Evolutionary conservation across 352 stramenopile genomes (phyloP).

Genomic region (Phytophthora vignae): DNA sequence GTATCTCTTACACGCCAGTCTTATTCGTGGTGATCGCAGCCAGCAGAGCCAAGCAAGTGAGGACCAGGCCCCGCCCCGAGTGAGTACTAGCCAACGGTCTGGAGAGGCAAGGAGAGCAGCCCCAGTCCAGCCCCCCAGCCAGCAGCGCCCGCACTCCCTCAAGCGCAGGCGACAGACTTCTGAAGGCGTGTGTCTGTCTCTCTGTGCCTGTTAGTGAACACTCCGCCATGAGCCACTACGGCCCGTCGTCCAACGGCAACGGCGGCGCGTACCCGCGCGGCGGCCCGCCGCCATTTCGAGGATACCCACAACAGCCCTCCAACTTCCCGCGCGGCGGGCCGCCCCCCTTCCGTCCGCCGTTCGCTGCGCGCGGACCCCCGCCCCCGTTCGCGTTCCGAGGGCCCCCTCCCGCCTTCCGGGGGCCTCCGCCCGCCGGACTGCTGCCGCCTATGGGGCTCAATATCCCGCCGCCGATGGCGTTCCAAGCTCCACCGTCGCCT

Average conservation of each 20-base stretch:
- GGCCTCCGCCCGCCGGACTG: constrained; percentile 34
- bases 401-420: constrained; percentile 28
- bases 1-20: background rate
- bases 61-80: background rate
- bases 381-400: constrained; percentile 37
- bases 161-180: constrained; percentile 14
- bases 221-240: constrained; percentile 48
- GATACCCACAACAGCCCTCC: constrained; percentile 18
- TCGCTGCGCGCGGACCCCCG: constrained; percentile 29
- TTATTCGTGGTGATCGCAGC: background rate
- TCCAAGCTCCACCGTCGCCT: constrained; percentile 33
- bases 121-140: no score
- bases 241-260: constrained; percentile 34
- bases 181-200: constrained; percentile 27
- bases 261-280: constrained; percentile 34
- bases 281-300: constrained; percentile 25
- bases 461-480: constrained; percentile 29
- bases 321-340: constrained; percentile 29
- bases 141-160: no score
- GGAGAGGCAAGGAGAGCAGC: background rate
- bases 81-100: background rate
- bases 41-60: background rate
- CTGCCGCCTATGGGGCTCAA: constrained; percentile 29
- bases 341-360: constrained; percentile 39
- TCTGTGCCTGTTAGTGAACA: constrained; percentile 19